Evolutionary conservation across 352 stramenopile species (phyloP).

Genomic region (Globisporangium viniferum): DNA sequence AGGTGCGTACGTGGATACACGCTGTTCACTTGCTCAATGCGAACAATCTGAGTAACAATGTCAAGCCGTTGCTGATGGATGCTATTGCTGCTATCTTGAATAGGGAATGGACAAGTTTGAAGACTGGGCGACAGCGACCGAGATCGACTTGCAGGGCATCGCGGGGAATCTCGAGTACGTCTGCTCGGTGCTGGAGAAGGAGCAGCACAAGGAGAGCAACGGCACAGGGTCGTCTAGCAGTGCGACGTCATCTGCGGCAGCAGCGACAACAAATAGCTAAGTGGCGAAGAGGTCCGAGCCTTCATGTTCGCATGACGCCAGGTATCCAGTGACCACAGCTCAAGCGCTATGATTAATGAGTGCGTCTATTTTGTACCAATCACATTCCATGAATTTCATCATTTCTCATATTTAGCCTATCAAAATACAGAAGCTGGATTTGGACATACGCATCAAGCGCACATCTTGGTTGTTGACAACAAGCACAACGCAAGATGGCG

Average conservation of each 20-base stretch:
- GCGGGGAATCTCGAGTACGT: constrained; percentile 73
- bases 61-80: background rate
- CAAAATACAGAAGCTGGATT: background rate
- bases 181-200: constrained; percentile 58
- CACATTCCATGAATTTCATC: background rate
- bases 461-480: background rate
- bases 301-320: background rate
- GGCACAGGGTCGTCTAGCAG: too few relatives aligned
- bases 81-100: background rate
- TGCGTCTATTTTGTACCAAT: background rate
- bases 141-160: constrained; percentile 49
- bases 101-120: constrained; percentile 53
- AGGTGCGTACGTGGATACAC: constrained; percentile 19
- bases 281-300: background rate
- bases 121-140: constrained; percentile 42
- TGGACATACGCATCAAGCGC: background rate
- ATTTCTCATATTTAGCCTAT: background rate
- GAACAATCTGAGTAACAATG: background rate
- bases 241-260: too few relatives aligned
- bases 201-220: constrained; percentile 18
- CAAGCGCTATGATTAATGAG: background rate
- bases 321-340: background rate
- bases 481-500: constrained; percentile 8
- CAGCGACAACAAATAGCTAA: background rate
- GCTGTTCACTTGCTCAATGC: background rate